These are phyloP conservation scores for Fusarium gaditjirri DNA, from an alignment of 2,329 filamentous ascomycete species.

Conservation along the genomic window DNA sequence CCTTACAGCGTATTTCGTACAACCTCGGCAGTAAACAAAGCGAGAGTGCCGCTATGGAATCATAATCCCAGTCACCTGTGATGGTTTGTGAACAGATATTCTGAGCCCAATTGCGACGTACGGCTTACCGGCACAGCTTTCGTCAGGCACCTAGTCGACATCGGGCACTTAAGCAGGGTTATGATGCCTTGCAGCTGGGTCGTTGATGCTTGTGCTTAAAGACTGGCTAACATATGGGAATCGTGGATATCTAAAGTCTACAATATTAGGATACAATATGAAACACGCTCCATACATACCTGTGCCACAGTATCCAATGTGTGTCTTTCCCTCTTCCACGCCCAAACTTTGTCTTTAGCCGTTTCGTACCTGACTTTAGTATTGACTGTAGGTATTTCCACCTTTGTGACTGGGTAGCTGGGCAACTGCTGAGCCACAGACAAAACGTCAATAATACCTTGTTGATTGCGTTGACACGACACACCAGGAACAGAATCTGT, in stretches of 20 bases:
- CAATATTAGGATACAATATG: slow-evolving; percentile 12
- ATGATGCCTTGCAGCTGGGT: slow-evolving; percentile 8
- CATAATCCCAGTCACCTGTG: neutral
- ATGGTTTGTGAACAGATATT: neutral
- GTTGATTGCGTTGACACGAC: slow-evolving; percentile 24
- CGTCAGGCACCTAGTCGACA: slow-evolving; percentile 17
- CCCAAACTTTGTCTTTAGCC: neutral
- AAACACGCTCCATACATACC: slow-evolving; percentile 19
- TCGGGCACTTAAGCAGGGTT: slow-evolving; percentile 27
- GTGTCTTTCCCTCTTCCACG: neutral
- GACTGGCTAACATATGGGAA: neutral
- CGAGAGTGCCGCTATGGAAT: slow-evolving; percentile 10
- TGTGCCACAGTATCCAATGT: neutral
- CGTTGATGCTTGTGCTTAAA: slow-evolving; percentile 2
- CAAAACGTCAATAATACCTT: slow-evolving; percentile 34
- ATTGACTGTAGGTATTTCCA: neutral
- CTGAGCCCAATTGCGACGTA: slow-evolving; percentile 6
- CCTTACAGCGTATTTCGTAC: neutral
- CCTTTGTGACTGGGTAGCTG: neutral
- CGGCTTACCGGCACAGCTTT: slow-evolving; percentile 33
- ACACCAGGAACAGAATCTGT: neutral
- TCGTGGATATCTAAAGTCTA: neutral
- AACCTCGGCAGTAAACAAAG: slow-evolving; percentile 10
- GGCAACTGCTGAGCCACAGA: slow-evolving; percentile 37
- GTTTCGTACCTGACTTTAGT: slow-evolving; percentile 14